These are phyloP conservation scores for Vararia minispora DNA, from an alignment of 768 basidiomycete species.

Conservation along the genomic window DNA sequence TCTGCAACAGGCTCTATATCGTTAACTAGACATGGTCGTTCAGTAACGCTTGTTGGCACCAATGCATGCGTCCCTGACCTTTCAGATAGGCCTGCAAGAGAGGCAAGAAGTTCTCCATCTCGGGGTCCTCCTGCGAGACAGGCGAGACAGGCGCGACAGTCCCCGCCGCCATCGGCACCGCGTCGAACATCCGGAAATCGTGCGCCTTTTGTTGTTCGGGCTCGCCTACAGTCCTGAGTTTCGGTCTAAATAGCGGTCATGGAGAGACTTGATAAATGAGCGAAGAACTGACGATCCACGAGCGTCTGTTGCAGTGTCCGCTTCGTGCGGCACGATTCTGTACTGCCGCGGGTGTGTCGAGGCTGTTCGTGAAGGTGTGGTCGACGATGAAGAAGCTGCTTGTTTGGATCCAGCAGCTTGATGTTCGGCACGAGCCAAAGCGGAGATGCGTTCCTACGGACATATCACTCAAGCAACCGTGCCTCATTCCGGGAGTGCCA, in stretches of 20 bases:
- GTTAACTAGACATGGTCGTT: slow-evolving; percentile 18
- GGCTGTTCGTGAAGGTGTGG: neutral
- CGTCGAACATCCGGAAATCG: slow-evolving; percentile 65
- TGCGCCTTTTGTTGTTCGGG: slow-evolving; percentile 11
- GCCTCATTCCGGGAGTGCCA: too few species aligned
- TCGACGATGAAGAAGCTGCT: neutral
- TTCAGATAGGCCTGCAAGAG: slow-evolving; percentile 67
- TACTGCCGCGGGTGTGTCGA: slow-evolving; percentile 9
- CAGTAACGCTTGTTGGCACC: neutral
- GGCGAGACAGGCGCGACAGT: slow-evolving; percentile 6
- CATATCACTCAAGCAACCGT: too few species aligned
- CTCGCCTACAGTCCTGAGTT: neutral
- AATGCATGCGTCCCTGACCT: slow-evolving; percentile 27
- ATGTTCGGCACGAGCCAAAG: slow-evolving; percentile 12
- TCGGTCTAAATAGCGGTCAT: neutral
- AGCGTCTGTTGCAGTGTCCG: neutral
- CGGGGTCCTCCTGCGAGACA: slow-evolving; percentile 30
- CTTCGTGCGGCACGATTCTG: slow-evolving; percentile 5
- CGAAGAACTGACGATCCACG: neutral
- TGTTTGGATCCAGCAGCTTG: neutral
- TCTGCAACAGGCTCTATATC: slow-evolving; percentile 16
- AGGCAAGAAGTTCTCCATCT: slow-evolving; percentile 70
- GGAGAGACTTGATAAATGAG: neutral
- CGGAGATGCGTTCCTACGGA: slow-evolving; percentile 16
- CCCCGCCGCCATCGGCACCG: slow-evolving; percentile 29